Base-by-base conservation (phyloP, 345 rosid genomes). In the Eucalyptus marginata region DNA sequence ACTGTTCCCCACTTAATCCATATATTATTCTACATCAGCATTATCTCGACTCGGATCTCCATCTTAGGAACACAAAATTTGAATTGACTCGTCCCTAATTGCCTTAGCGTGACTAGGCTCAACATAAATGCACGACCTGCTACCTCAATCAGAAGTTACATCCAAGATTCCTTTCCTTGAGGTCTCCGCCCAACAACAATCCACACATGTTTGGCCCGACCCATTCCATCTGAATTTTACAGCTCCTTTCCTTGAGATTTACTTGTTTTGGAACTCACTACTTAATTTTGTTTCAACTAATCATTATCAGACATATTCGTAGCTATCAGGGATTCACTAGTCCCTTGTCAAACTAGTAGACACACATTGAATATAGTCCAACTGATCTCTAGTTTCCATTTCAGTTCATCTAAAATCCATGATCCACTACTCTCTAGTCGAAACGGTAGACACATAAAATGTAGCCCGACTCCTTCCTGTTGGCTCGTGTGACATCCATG, bases 51-150 rank as follows among this genome's bases (percentile, higher is more conserved):
- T 58, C 1, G 1, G 59, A 54, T 54, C 59, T 56, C 12, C 59
- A 56, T 56, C 27, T 56, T 56, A 25, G 64, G 64, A 58, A 25
- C 59, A 56, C 12, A 52, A 18, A 7, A 68, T 20, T 22, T 56
- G 62, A 8, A 0, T 56, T 56, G 62, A 56, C 29, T 56, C 27
- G 1, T 22, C 0, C 27, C 3, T 4, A 56, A 56, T 56, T 10
- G 29, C 62, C 13, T 56, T 1, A 2, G 29, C 12, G 0, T 8
- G 27, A 56, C 59, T 0, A 22, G 0, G 62, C 29, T 56, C 0
- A 22, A 10, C 62, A 56, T 56, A 0, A 24, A 56, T 56, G 3
- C 62, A 52, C 0, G 4, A 56, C 11, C 0, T 24, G 0, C 12
- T 8, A 5, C 15, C 31, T 59, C 1, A 4, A 59, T 1, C 7